Evolutionary conservation across 2,329 filamentous ascomycete species (phyloP), one percentile per base, ranked within the genome.

Genomic region (Penicillium digitatum): DNA sequence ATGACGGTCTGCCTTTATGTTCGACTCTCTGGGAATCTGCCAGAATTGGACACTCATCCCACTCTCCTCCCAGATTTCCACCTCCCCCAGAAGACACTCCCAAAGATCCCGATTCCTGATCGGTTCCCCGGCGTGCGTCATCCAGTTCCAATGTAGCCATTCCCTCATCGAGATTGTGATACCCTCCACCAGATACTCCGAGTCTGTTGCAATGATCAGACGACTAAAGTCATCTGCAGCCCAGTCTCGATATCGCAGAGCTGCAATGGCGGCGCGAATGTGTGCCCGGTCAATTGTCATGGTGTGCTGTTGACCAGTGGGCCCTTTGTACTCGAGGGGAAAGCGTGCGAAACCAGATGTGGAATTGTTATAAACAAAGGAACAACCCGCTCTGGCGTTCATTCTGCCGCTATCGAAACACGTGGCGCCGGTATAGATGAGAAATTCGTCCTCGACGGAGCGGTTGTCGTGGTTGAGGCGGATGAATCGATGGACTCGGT

Each of bases 251-350:
- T 73, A 77, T 26, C 74, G 69, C 32, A 84, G 71, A 2, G 77
- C 82, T 3, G 73, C 78, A 43, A 82, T 76, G 7, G 78, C 78
- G 5, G 81, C 81, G 14, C 81, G 81, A 7, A 85, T 75, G 64
- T 83, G 79, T 3, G 82, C 82, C 5, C 81, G 74, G 60, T 82
- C 80, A 69, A 74, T 82, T 20, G 74, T 82, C 56, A 78, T 76
- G 8, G 59, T 44, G 37, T 64, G 55, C 0, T 45, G 43, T 24
- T 45, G 18, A 8, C 20, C 29, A n/a, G 14, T 24, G 29, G 43
- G 43, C 1, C 43, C 43, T n/a, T 34, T 34, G 20, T 24, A 34
- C 43, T 45, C 43, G 3, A 45, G 29, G 12, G 43, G 18, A 32
- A 45, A 24, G 5, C 43, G 43, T 32, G 20, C 43, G 9, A 16